A percentile compares a stretch with the other conserved stretches of the same genome.
Evolutionary conservation across 768 basidiomycete genomes (phyloP).

Genomic region (Suillus alpinus): DNA sequence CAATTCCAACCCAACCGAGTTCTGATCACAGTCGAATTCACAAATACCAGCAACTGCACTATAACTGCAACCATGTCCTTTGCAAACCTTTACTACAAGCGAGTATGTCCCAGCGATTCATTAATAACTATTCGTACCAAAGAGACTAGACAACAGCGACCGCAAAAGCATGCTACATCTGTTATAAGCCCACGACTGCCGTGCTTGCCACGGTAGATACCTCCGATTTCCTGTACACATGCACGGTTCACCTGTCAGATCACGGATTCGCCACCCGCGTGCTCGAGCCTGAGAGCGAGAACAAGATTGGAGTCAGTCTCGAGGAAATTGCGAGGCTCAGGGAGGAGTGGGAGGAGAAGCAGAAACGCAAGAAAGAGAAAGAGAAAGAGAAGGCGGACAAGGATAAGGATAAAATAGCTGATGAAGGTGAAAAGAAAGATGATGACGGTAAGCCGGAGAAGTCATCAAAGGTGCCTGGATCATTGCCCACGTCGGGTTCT

Average conservation of each 20-base stretch:
- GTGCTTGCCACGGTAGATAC: constrained; percentile 85
- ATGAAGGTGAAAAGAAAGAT: constrained; percentile 37
- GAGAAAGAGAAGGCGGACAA: constrained; percentile 34
- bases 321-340: constrained; percentile 80
- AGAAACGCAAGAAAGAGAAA: constrained; percentile 57
- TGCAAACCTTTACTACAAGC: constrained; percentile 85
- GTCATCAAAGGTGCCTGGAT: constrained; percentile 17
- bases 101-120: constrained; percentile 48
- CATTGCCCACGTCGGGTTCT: constrained; percentile 27
- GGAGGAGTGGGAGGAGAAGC: constrained; percentile 76
- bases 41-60: neutral
- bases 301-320: constrained; percentile 38
- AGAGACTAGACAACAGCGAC: constrained; percentile 68
- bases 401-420: constrained; percentile 24
- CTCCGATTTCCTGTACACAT: constrained; percentile 84
- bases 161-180: constrained; percentile 72
- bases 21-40: neutral
- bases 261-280: constrained; percentile 65
- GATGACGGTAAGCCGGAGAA: constrained; percentile 28
- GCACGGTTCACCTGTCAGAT: constrained; percentile 78
- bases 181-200: constrained; percentile 75
- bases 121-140: constrained; percentile 2
- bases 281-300: constrained; percentile 38
- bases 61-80: constrained; percentile 52
- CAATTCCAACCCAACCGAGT: neutral